Conservation (phyloP, 805 yeast species). For the Cyberlindnera lachancei region DNA sequence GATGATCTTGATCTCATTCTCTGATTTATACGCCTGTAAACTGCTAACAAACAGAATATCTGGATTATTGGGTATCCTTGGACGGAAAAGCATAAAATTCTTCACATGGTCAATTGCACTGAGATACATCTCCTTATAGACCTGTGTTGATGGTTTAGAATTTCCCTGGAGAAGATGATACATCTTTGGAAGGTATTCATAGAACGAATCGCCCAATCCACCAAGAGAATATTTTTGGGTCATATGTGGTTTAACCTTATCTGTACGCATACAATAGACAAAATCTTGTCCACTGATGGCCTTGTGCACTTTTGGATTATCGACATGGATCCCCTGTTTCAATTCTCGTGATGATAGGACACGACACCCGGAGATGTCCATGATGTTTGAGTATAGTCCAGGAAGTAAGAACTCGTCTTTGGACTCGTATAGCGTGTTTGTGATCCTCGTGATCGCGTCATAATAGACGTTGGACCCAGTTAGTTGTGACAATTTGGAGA, state of each 20-base stretch:
- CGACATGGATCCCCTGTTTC: conserved; percentile 26
- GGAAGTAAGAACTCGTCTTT: conserved; percentile 28
- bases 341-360: conserved; percentile 23
- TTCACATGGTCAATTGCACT: conserved; percentile 31
- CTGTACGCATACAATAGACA: conserved; percentile 27
- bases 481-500: conserved; percentile 43
- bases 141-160: conserved; percentile 22
- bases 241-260: conserved; percentile 15
- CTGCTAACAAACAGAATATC: conserved; percentile 25
- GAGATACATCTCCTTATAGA: conserved; percentile 27
- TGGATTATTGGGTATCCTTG: conserved; percentile 35
- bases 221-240: conserved; percentile 28
- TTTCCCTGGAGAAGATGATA: conserved; percentile 35
- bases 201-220: conserved; percentile 38
- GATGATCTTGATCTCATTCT: conserved; percentile 7
- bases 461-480: conserved; percentile 41
- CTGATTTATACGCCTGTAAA: conserved; percentile 19
- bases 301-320: conserved; percentile 29
- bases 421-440: conserved; percentile 30
- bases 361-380: conserved; percentile 48
- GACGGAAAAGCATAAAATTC: conserved; percentile 35
- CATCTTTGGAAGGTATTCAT: conserved; percentile 43
- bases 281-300: conserved; percentile 25
- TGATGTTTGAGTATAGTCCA: conserved; percentile 34
- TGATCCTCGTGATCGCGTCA: conserved; percentile 41